Evolutionary conservation across 2,329 filamentous ascomycete genomes (phyloP), one percentile per base, ranked within the genome.

Genomic region (Diaporthe velutina): DNA sequence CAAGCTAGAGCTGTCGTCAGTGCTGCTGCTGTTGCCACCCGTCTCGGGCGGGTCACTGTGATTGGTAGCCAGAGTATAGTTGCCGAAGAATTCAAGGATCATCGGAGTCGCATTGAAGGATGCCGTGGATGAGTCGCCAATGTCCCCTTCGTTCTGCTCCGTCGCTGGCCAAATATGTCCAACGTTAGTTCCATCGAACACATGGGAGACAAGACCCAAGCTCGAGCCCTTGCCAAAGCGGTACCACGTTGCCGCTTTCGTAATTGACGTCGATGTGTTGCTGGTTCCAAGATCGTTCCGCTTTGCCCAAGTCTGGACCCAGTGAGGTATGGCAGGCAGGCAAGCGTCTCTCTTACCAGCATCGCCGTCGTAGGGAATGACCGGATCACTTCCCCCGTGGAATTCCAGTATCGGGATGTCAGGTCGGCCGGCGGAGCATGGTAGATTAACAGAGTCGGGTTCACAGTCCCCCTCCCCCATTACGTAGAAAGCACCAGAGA

Each of bases 251-350:
- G 54, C 54, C 28, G 54, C 28, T 33, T 33, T 33, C 17, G 54
- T 57, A 33, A 57, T 57, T 9, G 28, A 30, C 28, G 54, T 57
- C 28, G 54, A 57, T 33, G 33, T 33, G 17, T 57, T 57, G 17
- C 7, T 57, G 17, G 54, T 33, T 22, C 28, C 54, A 22, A 57
- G 54, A 10, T 33, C 28, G 54, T 57, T 33, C 2, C 54, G 54
- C 54, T 33, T 33, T 33, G 54, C 54, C 54, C 54, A 57, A 19
- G 28, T 22, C 54, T 33, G 54, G 28, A 57, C 54, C 54, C 54
- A 57, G 54, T 57, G 54, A 22, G 54, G 54, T 33, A 57, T 57
- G 28, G 28, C 33, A 33, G 54, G 54, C 54, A 57, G 54, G 54
- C 54, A 57, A 22, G 54, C 54, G 28, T 33, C 28, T n/a, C 54